These are phyloP conservation scores for Picea sitchensis DNA, from an alignment of 75 land plant genomes.

Conservation along the genomic window DNA sequence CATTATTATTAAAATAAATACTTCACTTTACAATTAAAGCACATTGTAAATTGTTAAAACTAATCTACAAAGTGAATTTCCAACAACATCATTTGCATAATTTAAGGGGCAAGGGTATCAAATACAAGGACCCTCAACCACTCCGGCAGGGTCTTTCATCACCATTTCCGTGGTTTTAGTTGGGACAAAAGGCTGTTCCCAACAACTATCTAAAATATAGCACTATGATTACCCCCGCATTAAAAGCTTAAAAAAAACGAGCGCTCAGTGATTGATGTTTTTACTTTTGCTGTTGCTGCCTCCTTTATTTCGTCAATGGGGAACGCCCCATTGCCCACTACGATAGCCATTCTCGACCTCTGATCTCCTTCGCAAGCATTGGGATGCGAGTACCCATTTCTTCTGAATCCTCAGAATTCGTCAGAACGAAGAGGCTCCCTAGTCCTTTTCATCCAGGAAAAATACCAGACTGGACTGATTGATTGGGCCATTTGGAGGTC, in stretches of 20 bases:
- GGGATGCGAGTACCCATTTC: background rate
- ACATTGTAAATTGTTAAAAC: no score
- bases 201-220: background rate
- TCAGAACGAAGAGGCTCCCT: background rate
- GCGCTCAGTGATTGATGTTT: background rate
- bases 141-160: no score
- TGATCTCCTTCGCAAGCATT: background rate
- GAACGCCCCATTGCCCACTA: background rate
- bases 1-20: no score
- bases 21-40: no score
- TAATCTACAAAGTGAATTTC: no score
- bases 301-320: background rate
- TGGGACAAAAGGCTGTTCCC: slow-evolving; percentile 1
- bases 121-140: no score
- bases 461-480: background rate
- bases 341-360: slow-evolving; percentile 2
- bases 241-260: slow-evolving; percentile 1
- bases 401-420: background rate
- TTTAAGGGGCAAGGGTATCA: no score
- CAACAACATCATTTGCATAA: no score
- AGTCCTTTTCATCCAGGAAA: background rate
- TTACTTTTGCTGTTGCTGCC: background rate
- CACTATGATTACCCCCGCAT: slow-evolving; percentile 8
- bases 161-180: background rate
- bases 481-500: slow-evolving; percentile 8